Percentiles rank a stretch among this genome's conserved stretches.
These are phyloP conservation scores for Thraustochytrium aureum DNA, from an alignment of 352 stramenopile genomes.

Conservation along the genomic window DNA sequence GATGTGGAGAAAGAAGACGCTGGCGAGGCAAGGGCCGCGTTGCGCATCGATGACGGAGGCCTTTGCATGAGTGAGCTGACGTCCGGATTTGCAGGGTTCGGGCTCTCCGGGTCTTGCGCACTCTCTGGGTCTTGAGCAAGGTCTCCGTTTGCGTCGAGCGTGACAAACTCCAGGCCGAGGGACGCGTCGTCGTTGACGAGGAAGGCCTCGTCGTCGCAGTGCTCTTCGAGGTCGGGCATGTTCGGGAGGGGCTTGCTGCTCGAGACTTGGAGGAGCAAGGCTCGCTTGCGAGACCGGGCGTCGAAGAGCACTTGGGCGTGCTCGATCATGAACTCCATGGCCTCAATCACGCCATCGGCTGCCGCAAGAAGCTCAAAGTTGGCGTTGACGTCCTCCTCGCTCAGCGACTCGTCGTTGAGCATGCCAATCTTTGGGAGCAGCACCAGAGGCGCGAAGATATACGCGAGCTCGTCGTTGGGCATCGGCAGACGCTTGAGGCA, in stretches of 20 bases:
- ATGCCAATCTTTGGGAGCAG: conserved; percentile 43
- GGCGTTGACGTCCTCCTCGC: not conserved
- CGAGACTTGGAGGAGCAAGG: conserved; percentile 21
- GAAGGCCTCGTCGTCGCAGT: not conserved
- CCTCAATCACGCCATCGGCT: conserved; percentile 44
- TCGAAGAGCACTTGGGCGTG: conserved; percentile 42
- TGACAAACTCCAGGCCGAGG: not conserved
- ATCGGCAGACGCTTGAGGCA: conserved; percentile 39
- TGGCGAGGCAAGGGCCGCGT: no score
- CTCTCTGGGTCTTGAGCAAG: not conserved
- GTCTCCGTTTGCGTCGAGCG: not conserved
- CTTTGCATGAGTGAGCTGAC: no score
- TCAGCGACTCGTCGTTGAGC: not conserved
- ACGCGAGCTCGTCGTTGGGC: conserved; percentile 45
- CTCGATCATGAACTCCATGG: conserved; percentile 49
- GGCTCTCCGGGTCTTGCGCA: not conserved
- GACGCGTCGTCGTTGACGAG: not conserved
- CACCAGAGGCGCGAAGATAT: conserved; percentile 41
- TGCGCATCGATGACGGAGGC: no score
- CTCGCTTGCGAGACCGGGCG: conserved; percentile 40
- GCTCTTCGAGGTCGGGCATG: not conserved
- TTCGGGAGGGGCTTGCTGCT: not conserved
- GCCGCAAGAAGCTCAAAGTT: conserved; percentile 20
- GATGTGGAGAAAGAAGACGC: not conserved
- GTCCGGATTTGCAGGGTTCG: no score